A percentile compares a stretch with the other conserved stretches of the same genome.
Evolutionary conservation across 2,329 filamentous ascomycete genomes (phyloP).

Genomic region (Mycosphaerella sp.): DNA sequence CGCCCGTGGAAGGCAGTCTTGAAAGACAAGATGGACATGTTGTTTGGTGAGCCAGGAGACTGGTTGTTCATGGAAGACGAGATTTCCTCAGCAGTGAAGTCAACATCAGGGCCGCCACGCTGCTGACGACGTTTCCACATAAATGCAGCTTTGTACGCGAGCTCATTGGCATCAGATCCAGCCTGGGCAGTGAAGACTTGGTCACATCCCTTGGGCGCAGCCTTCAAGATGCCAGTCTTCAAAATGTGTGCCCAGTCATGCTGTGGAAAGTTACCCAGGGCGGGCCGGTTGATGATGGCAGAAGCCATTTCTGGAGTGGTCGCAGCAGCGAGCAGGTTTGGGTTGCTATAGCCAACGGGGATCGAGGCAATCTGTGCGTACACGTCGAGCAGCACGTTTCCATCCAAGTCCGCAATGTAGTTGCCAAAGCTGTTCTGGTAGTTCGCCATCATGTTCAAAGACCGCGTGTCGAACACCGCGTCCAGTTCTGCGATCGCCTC

Average conservation of each 20-base stretch:
- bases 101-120: constrained; percentile 68
- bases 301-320: constrained; percentile 71
- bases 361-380: constrained; percentile 93
- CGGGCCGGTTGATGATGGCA: constrained; percentile 79
- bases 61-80: constrained; percentile 72
- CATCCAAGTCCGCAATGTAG: constrained; percentile 68
- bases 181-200: constrained; percentile 89
- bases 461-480: constrained; percentile 77
- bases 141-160: constrained; percentile 91
- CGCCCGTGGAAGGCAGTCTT: constrained; percentile 84
- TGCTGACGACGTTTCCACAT: constrained; percentile 81
- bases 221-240: constrained; percentile 70
- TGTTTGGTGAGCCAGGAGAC: constrained; percentile 65
- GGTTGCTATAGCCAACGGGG: constrained; percentile 88
- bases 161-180: constrained; percentile 89
- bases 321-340: constrained; percentile 62
- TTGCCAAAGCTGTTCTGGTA: constrained; percentile 71
- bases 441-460: constrained; percentile 74
- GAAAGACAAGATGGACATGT: constrained; percentile 83
- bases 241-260: constrained; percentile 76
- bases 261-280: constrained; percentile 84
- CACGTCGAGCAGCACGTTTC: constrained; percentile 67
- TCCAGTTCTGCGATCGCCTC: constrained; percentile 63
- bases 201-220: constrained; percentile 73
- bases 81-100: constrained; percentile 74